These are phyloP conservation scores for Borovskyia barvae DNA, from an alignment of 208 protist species.

Conservation along the genomic window DNA sequence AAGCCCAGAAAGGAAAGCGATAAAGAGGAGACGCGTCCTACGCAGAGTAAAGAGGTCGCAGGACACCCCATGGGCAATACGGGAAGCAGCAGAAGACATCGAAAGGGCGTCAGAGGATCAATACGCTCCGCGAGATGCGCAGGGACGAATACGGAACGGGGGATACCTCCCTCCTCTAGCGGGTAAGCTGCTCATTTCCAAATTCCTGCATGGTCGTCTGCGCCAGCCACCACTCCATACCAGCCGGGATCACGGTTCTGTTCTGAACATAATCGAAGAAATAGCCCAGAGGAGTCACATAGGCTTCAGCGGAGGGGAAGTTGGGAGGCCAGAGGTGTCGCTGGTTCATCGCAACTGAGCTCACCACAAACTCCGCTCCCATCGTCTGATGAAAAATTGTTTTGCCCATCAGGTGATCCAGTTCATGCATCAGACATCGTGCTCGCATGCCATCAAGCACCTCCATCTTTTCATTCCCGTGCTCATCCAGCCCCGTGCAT, in stretches of 20 bases:
- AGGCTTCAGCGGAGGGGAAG: constrained; percentile 87
- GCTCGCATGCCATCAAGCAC: constrained; percentile 84
- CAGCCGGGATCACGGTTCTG: constrained; percentile 60
- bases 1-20: no score
- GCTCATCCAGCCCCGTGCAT: constrained; percentile 63
- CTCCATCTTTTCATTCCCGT: constrained; percentile 73
- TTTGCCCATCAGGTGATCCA: constrained; percentile 83
- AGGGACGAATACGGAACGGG: no score
- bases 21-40: no score
- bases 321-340: constrained; percentile 79
- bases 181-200: constrained; percentile 55
- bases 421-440: constrained; percentile 87
- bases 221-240: constrained; percentile 83
- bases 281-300: constrained; percentile 59
- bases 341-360: constrained; percentile 69
- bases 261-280: constrained; percentile 91
- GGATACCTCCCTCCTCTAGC: no score
- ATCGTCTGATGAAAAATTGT: constrained; percentile 78
- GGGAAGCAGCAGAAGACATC: no score
- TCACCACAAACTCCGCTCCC: constrained; percentile 83
- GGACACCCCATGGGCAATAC: no score
- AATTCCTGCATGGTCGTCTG: constrained; percentile 46
- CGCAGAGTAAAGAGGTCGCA: no score
- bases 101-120: no score
- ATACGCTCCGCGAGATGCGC: no score